Percentiles rank a stretch among this genome's conserved stretches.
phyloP scores from a whole-genome alignment of 2,329 filamentous ascomycete species.

The Monilinia fructigena region DNA sequence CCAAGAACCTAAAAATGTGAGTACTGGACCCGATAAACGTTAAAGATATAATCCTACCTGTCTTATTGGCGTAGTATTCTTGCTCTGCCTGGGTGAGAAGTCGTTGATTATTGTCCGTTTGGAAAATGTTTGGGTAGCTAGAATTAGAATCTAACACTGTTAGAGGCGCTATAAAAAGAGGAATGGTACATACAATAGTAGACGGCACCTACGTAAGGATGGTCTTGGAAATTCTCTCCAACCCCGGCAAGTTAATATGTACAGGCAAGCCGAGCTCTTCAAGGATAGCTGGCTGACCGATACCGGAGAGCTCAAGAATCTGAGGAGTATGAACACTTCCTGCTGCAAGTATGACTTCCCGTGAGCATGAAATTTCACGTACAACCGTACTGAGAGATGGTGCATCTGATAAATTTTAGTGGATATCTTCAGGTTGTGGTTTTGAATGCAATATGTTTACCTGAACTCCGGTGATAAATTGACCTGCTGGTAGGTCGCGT shows the following conservation, averaged over 20 bases:
- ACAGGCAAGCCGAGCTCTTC: slow-evolving; percentile 45
- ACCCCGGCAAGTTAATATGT: slow-evolving; percentile 49
- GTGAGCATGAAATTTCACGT: slow-evolving; percentile 42
- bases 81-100: slow-evolving; percentile 28
- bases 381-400: slow-evolving; percentile 29
- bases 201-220: slow-evolving; percentile 40
- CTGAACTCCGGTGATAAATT: slow-evolving; percentile 43
- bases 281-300: slow-evolving; percentile 48
- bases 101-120: slow-evolving; percentile 27
- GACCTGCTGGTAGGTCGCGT: slow-evolving; percentile 23
- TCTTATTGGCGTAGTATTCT: slow-evolving; percentile 36
- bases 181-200: slow-evolving; percentile 31
- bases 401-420: slow-evolving; percentile 28
- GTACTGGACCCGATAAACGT: neutral
- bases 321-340: slow-evolving; percentile 53
- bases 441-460: slow-evolving; percentile 33
- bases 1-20: slow-evolving; percentile 18
- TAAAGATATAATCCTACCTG: slow-evolving; percentile 23
- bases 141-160: slow-evolving; percentile 30
- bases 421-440: neutral
- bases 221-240: slow-evolving; percentile 52
- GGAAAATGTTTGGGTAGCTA: slow-evolving; percentile 30
- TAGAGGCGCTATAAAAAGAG: slow-evolving; percentile 17
- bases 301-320: slow-evolving; percentile 52
- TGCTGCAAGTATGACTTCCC: slow-evolving; percentile 54